Percentiles rank a stretch among this genome's conserved stretches.
phyloP scores from a whole-genome alignment of 257 asterid genomes.

The Fraxinus americana region DNA sequence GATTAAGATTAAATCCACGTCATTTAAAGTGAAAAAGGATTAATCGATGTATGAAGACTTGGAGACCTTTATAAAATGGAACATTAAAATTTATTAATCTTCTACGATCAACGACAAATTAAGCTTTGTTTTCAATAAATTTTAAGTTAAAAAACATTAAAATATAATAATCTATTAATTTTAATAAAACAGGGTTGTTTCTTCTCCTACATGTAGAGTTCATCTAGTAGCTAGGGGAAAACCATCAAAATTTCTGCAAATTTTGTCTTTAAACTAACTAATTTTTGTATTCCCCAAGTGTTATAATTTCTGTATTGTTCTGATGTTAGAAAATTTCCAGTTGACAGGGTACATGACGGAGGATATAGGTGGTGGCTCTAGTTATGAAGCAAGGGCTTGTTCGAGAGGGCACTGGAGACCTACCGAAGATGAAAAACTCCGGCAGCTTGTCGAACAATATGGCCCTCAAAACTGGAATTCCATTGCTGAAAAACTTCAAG shows the following conservation, averaged over 20 bases:
- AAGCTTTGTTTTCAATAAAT: too few relatives aligned
- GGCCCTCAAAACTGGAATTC: conserved; percentile 99
- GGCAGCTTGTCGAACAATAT: conserved; percentile 70
- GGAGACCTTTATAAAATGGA: neutral
- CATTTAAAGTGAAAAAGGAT: neutral
- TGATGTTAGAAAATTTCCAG: neutral
- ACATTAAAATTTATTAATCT: too few relatives aligned
- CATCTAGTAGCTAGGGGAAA: neutral
- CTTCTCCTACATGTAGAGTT: neutral
- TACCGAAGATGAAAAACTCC: conserved; percentile 85
- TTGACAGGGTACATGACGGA: conserved; percentile 33
- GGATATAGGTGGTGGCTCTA: conserved; percentile 44
- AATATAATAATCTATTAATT: neutral
- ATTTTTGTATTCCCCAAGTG: conserved; percentile 20
- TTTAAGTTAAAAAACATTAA: too few relatives aligned
- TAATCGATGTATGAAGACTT: neutral
- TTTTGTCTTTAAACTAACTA: conserved; percentile 33
- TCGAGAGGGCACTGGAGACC: conserved; percentile 97
- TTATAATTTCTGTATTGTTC: conserved; percentile 8
- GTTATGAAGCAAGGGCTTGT: conserved; percentile 58
- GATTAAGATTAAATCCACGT: neutral
- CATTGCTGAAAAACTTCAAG: conserved; percentile 91
- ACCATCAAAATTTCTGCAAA: neutral
- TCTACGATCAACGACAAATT: neutral
- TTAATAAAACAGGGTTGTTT: neutral